Conservation (phyloP, 2,329 filamentous ascomycete genomes). For the Ophidiomyces ophidiicola region DNA sequence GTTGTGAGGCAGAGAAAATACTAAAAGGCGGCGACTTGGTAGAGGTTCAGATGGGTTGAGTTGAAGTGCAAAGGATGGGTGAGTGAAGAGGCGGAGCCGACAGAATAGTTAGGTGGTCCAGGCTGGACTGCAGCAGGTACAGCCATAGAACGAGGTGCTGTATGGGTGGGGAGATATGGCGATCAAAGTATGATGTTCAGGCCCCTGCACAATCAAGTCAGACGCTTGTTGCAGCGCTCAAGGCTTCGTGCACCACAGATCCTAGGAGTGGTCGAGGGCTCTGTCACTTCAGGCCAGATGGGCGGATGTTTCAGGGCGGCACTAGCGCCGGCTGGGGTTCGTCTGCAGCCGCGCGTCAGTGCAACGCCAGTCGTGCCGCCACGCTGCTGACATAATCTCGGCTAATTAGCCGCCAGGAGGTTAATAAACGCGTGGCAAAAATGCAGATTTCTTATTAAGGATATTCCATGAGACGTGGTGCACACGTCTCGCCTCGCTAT, state of each 20-base stretch:
- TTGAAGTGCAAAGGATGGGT: conserved; percentile 3
- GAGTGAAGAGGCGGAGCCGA: conserved; percentile 4
- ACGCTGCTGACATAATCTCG: too few species aligned
- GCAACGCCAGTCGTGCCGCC: conserved; percentile 1
- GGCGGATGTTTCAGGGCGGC: conserved; percentile 9
- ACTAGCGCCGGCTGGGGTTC: conserved; percentile 4
- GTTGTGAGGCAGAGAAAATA: neutral
- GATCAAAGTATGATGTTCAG: conserved; percentile 3
- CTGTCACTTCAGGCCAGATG: conserved; percentile 11
- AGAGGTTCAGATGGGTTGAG: neutral
- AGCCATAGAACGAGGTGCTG: conserved; percentile 10
- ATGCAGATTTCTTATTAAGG: too few species aligned
- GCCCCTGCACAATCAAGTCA: neutral
- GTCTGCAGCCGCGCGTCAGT: neutral
- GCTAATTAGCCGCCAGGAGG: too few species aligned
- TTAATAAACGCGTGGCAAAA: too few species aligned
- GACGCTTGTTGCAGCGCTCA: conserved; percentile 1
- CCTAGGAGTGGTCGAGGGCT: too few species aligned
- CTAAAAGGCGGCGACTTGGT: neutral
- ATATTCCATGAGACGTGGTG: too few species aligned
- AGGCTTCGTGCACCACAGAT: too few species aligned
- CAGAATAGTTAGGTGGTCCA: conserved; percentile 9
- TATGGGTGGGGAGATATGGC: neutral
- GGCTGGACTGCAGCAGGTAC: conserved; percentile 4
- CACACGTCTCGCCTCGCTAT: too few species aligned